phyloP scores from a whole-genome alignment of 176 grass and related monocot genomes.

The Aegilops longissima region DNA sequence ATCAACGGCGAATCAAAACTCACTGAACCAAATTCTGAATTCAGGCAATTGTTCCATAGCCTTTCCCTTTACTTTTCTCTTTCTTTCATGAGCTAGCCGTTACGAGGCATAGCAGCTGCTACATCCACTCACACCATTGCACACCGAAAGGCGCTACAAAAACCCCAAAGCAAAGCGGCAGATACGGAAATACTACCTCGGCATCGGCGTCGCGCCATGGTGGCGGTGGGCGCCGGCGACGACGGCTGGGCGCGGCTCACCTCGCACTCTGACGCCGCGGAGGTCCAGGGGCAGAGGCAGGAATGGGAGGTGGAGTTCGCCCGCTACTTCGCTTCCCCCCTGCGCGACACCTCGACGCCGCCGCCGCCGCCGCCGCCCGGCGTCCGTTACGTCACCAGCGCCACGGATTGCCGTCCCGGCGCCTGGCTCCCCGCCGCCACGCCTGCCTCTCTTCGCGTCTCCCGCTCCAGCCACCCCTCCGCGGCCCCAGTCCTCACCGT shows the following conservation, averaged over 20 bases:
- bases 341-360: neutral
- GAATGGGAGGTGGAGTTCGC: constrained; percentile 64
- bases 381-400: constrained; percentile 23
- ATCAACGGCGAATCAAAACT: too few relatives aligned
- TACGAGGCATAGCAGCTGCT: neutral
- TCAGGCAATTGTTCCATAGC: neutral
- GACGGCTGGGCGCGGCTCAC: neutral
- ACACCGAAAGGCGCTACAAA: neutral
- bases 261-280: neutral
- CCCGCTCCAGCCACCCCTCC: neutral
- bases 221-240: neutral
- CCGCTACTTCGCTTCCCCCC: constrained; percentile 49
- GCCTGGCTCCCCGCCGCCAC: constrained; percentile 48
- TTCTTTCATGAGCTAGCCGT: neutral
- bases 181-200: neutral
- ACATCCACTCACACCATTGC: neutral
- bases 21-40: too few relatives aligned
- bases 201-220: constrained; percentile 2
- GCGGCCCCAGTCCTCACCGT: constrained; percentile 44
- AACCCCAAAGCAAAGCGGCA: neutral
- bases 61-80: neutral
- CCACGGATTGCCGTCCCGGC: constrained; percentile 31
- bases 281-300: neutral
- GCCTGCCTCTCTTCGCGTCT: constrained; percentile 28
- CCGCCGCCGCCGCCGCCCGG: constrained; percentile 13